Evolutionary conservation across 1,284 basidiomycete genomes (phyloP).

Genomic region (Fomitopsis betulina): DNA sequence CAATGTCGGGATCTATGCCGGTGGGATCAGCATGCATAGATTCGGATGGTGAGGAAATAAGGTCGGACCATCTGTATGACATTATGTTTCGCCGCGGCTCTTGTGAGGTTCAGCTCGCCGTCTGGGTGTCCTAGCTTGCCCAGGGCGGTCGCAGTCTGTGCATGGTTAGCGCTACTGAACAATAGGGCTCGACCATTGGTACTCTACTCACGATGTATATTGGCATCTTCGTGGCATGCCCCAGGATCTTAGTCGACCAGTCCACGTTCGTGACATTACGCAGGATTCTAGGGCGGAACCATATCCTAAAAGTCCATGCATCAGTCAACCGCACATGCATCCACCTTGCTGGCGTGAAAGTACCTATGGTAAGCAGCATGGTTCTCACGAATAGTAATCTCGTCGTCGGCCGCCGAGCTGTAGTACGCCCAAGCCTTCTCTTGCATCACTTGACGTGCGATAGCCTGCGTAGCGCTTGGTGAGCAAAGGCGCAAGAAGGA

Average conservation of each 20-base stretch:
- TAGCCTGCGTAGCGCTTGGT: constrained; percentile 39
- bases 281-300: constrained; percentile 90
- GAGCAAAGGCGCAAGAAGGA: neutral
- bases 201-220: constrained; percentile 55
- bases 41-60: neutral
- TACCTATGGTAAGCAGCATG: constrained; percentile 82
- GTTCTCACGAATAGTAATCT: constrained; percentile 87
- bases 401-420: constrained; percentile 83
- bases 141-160: constrained; percentile 68
- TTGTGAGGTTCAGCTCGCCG: constrained; percentile 87
- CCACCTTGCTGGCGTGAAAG: constrained; percentile 1
- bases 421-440: constrained; percentile 90
- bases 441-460: constrained; percentile 70
- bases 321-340: neutral
- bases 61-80: constrained; percentile 82
- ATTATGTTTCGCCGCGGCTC: constrained; percentile 75
- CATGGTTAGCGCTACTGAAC: neutral
- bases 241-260: constrained; percentile 78
- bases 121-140: constrained; percentile 94
- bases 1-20: constrained; percentile 73
- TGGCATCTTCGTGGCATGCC: constrained; percentile 70
- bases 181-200: neutral
- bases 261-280: constrained; percentile 82
- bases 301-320: constrained; percentile 51
- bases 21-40: neutral